A percentile compares a stretch with the other conserved stretches of the same genome.
Conservation (phyloP, 1,284 basidiomycete genomes). For the Cutaneotrichosporon cyanovorans region DNA sequence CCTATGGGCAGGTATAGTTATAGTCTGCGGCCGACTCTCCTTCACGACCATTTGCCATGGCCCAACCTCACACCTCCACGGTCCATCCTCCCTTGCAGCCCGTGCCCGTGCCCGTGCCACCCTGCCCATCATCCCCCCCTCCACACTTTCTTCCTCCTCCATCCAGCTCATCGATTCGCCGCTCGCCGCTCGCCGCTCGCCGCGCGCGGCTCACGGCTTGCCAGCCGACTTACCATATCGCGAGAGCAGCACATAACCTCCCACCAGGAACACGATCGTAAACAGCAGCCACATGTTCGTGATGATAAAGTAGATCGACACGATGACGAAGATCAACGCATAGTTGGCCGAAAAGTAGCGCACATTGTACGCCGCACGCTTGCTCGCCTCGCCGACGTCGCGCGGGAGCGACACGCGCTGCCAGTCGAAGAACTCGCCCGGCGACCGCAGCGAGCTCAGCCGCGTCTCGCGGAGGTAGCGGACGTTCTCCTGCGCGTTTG, state of each 20-base stretch:
- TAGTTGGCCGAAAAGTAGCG: constrained; percentile 92
- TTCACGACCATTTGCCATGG: too few relatives aligned
- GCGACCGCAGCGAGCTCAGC: constrained; percentile 69
- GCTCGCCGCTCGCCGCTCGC: too few relatives aligned
- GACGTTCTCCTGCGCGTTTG: constrained; percentile 61
- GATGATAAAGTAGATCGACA: constrained; percentile 83
- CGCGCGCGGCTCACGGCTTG: too few relatives aligned
- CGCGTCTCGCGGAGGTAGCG: constrained; percentile 76
- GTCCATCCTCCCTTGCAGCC: too few relatives aligned
- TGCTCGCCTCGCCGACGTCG: constrained; percentile 55
- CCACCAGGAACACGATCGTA: constrained; percentile 78
- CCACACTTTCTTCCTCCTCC: too few relatives aligned
- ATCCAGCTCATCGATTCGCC: too few relatives aligned
- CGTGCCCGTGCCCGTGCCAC: too few relatives aligned
- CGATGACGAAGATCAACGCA: constrained; percentile 66
- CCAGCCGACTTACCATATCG: constrained; percentile 62
- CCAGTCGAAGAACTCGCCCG: constrained; percentile 72
- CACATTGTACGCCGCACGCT: constrained; percentile 37
- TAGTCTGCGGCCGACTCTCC: not conserved
- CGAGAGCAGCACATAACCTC: constrained; percentile 85
- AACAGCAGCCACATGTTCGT: constrained; percentile 75
- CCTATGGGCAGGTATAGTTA: too few relatives aligned
- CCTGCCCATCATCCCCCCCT: too few relatives aligned
- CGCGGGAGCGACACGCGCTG: constrained; percentile 67
- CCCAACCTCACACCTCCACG: too few relatives aligned